Conservation (phyloP, 2,329 filamentous ascomycete species). For the Rugonectria rugulosa region DNA sequence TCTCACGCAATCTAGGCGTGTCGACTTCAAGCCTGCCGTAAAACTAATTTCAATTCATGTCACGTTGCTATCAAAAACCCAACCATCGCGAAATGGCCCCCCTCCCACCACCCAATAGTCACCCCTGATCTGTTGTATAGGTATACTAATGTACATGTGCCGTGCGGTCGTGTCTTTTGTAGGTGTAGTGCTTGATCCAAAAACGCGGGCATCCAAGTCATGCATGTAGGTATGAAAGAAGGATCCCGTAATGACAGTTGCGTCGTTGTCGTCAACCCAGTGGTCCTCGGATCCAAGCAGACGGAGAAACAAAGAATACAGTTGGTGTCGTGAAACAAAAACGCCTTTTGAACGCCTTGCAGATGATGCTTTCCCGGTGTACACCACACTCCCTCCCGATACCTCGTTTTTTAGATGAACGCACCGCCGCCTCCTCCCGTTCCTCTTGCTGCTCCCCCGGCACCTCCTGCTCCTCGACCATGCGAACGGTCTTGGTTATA, state of each 20-base stretch:
- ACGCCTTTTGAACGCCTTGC: constrained; percentile 36
- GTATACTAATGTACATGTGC: too few species aligned
- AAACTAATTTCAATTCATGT: constrained; percentile 31
- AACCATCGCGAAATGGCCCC: constrained; percentile 5
- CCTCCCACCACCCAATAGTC: too few species aligned
- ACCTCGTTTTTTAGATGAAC: constrained; percentile 29
- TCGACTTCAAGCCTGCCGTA: constrained; percentile 9
- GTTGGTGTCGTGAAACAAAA: constrained; percentile 2
- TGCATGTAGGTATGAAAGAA: constrained; percentile 20
- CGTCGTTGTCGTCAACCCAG: constrained; percentile 30
- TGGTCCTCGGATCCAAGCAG: constrained; percentile 16
- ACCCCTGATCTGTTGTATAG: too few species aligned
- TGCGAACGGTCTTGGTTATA: constrained; percentile 3
- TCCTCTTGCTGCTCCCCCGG: constrained; percentile 11
- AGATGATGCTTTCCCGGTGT: constrained; percentile 29
- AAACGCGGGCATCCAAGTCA: constrained; percentile 26
- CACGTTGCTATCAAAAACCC: constrained; percentile 30
- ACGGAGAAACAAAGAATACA: background rate
- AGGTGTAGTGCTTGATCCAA: constrained; percentile 31
- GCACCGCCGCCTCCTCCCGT: constrained; percentile 9
- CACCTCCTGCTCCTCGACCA: background rate
- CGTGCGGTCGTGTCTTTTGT: too few species aligned
- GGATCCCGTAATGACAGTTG: constrained; percentile 25
- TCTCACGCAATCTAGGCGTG: too few species aligned
- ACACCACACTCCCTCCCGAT: constrained; percentile 4